Percentiles rank a stretch among this genome's conserved stretches.
Conservation (phyloP, 495 filamentous ascomycete genomes). For the Aspergillus avenaceus region DNA sequence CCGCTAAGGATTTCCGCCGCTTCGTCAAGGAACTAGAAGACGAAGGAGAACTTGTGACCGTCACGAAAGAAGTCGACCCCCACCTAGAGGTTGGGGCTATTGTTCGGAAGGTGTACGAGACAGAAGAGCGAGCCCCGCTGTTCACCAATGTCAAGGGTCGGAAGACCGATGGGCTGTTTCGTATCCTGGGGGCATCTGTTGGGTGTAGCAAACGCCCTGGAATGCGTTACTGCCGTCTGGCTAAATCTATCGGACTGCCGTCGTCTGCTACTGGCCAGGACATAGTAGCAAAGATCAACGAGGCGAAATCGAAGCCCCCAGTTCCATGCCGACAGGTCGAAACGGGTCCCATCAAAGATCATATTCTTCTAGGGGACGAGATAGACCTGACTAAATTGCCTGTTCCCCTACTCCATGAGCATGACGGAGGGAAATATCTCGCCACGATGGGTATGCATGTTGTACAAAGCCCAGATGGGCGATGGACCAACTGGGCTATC, state of each 20-base stretch:
- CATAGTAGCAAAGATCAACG: slow-evolving; percentile 29
- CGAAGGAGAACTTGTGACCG: background rate
- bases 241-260: slow-evolving; percentile 28
- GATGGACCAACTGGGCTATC: slow-evolving; percentile 44
- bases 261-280: slow-evolving; percentile 24
- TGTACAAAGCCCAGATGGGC: slow-evolving; percentile 30
- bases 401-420: slow-evolving; percentile 27
- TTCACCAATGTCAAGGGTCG: slow-evolving; percentile 39
- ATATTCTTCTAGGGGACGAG: slow-evolving; percentile 23
- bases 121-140: slow-evolving; percentile 33
- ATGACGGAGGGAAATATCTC: slow-evolving; percentile 39
- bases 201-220: slow-evolving; percentile 19
- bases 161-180: slow-evolving; percentile 29
- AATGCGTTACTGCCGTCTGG: slow-evolving; percentile 31
- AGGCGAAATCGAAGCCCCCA: slow-evolving; percentile 18
- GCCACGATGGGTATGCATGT: slow-evolving; percentile 38
- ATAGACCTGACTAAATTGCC: slow-evolving; percentile 35
- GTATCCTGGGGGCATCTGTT: slow-evolving; percentile 33
- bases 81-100: slow-evolving; percentile 37
- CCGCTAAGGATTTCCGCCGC: background rate
- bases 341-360: slow-evolving; percentile 33
- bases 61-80: slow-evolving; percentile 21
- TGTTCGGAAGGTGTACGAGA: slow-evolving; percentile 33
- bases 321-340: slow-evolving; percentile 22
- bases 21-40: background rate